Evolutionary conservation across 2,329 filamentous ascomycete genomes (phyloP), one percentile per base, ranked within the genome.

Genomic region (Aaosphaeria pasadenensis): DNA sequence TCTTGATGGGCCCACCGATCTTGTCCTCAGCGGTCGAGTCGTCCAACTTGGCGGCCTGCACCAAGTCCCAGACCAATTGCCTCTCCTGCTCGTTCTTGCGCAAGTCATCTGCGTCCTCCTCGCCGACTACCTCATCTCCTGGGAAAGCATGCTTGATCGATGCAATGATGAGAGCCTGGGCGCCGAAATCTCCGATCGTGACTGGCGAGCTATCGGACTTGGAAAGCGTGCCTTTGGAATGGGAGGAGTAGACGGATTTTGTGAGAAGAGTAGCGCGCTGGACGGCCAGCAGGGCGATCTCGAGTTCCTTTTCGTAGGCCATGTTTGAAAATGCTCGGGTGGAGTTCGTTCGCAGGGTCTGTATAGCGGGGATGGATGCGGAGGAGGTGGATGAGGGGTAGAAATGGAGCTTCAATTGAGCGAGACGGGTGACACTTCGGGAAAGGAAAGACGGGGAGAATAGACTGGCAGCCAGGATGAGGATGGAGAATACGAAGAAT

Each of bases 201-300:
- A 99, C 94, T 56, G 94, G 94, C 7, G 91, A 96, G 69, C 89
- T 90, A 79, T 99, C 94, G 72, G 89, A 87, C 77, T 99, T 99
- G 70, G 87, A 88, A 44, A 96, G 80, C 41, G 94, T 96, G 60
- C 92, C 92, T 76, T 97, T 97, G 62, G 90, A 87, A 73, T 92
- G 94, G 61, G 92, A 88, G 74, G 91, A 79, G 77, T 88, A 89
- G 66, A 91, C 88, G 53, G 82, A 82, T 71, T 89, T 87, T 44
- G 88, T 91, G 49, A 91, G 80, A 55, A 90, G 77, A 24, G 83
- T 77, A 29, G 88, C 91, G 56, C 91, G 84, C 75, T 95, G 90
- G 48, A 96, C 91, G 52, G 91, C 91, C 39, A 96, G 83, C 69
- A 92, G 86, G 53, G 91, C 91, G 47, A 95, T 81, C 63, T 86